Base-by-base conservation (phyloP, 192 early-diverging fungal species). In the Backusella psychrophila region DNA sequence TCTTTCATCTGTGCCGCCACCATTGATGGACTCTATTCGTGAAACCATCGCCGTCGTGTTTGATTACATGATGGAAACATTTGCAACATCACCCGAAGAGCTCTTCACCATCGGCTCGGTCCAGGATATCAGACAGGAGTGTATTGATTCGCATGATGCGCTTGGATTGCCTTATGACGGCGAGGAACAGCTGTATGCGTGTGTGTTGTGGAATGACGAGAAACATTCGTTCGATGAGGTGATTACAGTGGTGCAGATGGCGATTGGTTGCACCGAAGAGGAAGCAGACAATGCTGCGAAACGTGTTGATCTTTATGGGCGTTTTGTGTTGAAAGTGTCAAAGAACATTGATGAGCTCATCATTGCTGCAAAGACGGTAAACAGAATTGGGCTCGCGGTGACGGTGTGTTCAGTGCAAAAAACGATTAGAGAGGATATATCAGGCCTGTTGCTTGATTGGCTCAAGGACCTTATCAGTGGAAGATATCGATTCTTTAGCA, bases 191-290 rank as follows among this genome's bases (percentile, higher is more conserved):
- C 49, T 73, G n/a, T 95, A 90, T 77, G 90, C 92, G 1, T 87
- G 90, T 69, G 88, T 98, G 9, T 85, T 99, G 35, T 99, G 97
- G 97, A 99, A 99, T 83, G 98, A 99, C 81, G 97, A 99, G 77
- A 83, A 89, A 12, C 98, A 99, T 80, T 96, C 94, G 4, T 98
- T 96, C 82, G 87, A 94, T 65, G 94, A 96, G 71, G 97, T 97
- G 49, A 99, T 98, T 71, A 85, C 89, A 42, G 88, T 92, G 73
- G 91, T 97, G 66, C 86, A 82, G 11, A 81, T 85, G 21, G 90
- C 93, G 8, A 91, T 91, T 39, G 75, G 82, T 35, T 92, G 90
- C 80, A 77, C 88, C 3, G 76, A 81, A 14, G 85, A 81, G n/a
- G 87, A 92, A 29, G 96, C 94, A 11, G 86, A 89, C 73, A 76